phyloP scores from a whole-genome alignment of 805 yeast genomes.

The Candida pseudoglaebosa region DNA sequence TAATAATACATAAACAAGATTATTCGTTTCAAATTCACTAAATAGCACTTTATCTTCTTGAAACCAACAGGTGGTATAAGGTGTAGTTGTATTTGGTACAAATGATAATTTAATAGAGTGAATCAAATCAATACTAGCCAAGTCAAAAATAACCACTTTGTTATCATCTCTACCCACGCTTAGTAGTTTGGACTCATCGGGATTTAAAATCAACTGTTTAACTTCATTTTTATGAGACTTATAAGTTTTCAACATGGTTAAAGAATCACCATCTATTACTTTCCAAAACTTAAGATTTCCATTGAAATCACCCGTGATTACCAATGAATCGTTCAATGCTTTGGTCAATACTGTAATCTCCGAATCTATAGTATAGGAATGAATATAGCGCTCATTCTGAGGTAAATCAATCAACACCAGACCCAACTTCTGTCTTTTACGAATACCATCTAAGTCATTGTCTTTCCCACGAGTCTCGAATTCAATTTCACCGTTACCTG shows the following conservation, averaged over 20 bases:
- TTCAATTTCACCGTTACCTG: too few relatives aligned
- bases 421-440: not conserved
- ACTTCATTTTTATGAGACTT: slow-evolving; percentile 16
- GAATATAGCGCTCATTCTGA: slow-evolving; percentile 4
- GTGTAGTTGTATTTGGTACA: slow-evolving; percentile 10
- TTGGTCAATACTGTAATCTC: slow-evolving; percentile 11
- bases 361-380: slow-evolving; percentile 13
- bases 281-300: slow-evolving; percentile 22
- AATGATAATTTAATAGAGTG: slow-evolving; percentile 15
- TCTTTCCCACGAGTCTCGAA: too few relatives aligned
- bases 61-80: slow-evolving; percentile 13
- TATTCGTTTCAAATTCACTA: slow-evolving; percentile 7
- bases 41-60: slow-evolving; percentile 9
- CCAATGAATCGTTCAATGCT: slow-evolving; percentile 11
- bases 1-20: not conserved
- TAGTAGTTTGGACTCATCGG: slow-evolving; percentile 13
- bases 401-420: not conserved
- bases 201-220: slow-evolving; percentile 14
- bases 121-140: slow-evolving; percentile 19
- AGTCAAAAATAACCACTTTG: slow-evolving; percentile 17
- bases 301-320: slow-evolving; percentile 16
- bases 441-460: too few relatives aligned
- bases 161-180: slow-evolving; percentile 17
- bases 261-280: slow-evolving; percentile 9
- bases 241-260: slow-evolving; percentile 13